phyloP scores from a whole-genome alignment of 768 basidiomycete genomes.

The Leccinum boreale region DNA sequence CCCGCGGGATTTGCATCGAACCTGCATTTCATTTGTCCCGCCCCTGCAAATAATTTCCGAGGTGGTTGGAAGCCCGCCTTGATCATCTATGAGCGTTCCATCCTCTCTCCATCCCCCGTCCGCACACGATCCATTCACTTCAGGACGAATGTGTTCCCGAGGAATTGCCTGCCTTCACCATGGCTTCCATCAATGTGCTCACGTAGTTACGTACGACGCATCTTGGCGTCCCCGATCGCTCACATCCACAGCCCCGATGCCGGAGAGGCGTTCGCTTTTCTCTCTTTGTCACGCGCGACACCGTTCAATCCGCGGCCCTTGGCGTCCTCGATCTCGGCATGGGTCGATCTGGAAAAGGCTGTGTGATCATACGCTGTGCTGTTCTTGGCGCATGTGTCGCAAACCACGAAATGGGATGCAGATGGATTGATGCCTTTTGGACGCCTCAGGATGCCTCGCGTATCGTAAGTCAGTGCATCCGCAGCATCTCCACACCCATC shows the following conservation, averaged over 20 bases:
- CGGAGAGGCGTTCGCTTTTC: slow-evolving; percentile 70
- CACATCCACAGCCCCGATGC: slow-evolving; percentile 68
- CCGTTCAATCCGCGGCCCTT: slow-evolving; percentile 65
- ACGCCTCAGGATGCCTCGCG: slow-evolving; percentile 39
- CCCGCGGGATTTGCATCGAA: slow-evolving; percentile 61
- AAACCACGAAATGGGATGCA: slow-evolving; percentile 36
- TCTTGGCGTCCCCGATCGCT: slow-evolving; percentile 1
- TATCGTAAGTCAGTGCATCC: slow-evolving; percentile 53
- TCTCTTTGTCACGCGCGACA: slow-evolving; percentile 51
- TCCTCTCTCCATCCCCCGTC: neutral
- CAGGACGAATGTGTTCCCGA: slow-evolving; percentile 79
- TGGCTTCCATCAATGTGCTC: slow-evolving; percentile 61
- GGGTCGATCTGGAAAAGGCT: slow-evolving; percentile 46
- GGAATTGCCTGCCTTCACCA: slow-evolving; percentile 65
- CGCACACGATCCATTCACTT: neutral
- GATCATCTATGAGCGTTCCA: slow-evolving; percentile 64
- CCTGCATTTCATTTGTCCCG: slow-evolving; percentile 84
- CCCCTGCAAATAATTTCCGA: slow-evolving; percentile 62
- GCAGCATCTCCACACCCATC: neutral
- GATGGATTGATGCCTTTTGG: slow-evolving; percentile 82
- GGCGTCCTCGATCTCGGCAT: slow-evolving; percentile 61
- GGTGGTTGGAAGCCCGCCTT: slow-evolving; percentile 59
- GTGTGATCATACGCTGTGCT: slow-evolving; percentile 75
- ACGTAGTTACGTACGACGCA: slow-evolving; percentile 42
- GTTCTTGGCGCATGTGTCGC: slow-evolving; percentile 67